Evolutionary conservation across 352 stramenopile species (phyloP).

Genomic region (Phytophthora chlamydospora): DNA sequence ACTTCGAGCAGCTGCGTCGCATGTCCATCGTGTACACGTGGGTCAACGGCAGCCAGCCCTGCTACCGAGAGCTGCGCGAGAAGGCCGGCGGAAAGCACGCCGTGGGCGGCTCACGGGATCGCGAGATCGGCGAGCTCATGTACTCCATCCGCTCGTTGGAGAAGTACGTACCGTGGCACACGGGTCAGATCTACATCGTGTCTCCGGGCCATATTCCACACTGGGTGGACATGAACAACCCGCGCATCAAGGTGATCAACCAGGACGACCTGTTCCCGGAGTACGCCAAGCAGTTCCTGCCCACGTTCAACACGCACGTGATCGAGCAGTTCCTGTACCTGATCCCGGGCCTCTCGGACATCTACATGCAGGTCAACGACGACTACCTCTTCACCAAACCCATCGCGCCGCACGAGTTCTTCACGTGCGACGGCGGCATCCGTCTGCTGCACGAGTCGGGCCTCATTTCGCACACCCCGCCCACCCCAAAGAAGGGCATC

Average conservation of each 20-base stretch:
- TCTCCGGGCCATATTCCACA: conserved; percentile 80
- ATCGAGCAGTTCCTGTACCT: conserved; percentile 90
- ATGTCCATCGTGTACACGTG: conserved; percentile 92
- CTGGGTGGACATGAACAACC: conserved; percentile 85
- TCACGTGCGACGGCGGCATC: conserved; percentile 88
- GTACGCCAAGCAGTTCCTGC: conserved; percentile 81
- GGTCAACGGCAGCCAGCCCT: conserved; percentile 88
- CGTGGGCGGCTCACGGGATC: conserved; percentile 80
- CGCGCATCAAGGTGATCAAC: conserved; percentile 87
- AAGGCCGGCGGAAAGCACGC: conserved; percentile 73
- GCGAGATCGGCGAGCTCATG: conserved; percentile 89
- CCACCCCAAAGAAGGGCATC: conserved; percentile 82
- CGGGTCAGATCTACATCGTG: conserved; percentile 86
- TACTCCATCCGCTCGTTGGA: conserved; percentile 88
- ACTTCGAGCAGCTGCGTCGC: conserved; percentile 83
- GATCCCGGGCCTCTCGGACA: conserved; percentile 85
- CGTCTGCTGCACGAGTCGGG: conserved; percentile 76
- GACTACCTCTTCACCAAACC: conserved; percentile 90
- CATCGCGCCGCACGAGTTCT: conserved; percentile 82
- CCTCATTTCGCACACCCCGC: conserved; percentile 78
- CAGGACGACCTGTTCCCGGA: conserved; percentile 88
- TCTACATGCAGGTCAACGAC: conserved; percentile 91
- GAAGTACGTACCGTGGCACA: conserved; percentile 87
- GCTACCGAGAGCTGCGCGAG: conserved; percentile 76
- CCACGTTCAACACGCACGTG: conserved; percentile 90